A percentile compares a stretch with the other conserved stretches of the same genome.
phyloP scores from a whole-genome alignment of 371 early-diverging fungal genomes.

The Fennellomyces sp. region DNA sequence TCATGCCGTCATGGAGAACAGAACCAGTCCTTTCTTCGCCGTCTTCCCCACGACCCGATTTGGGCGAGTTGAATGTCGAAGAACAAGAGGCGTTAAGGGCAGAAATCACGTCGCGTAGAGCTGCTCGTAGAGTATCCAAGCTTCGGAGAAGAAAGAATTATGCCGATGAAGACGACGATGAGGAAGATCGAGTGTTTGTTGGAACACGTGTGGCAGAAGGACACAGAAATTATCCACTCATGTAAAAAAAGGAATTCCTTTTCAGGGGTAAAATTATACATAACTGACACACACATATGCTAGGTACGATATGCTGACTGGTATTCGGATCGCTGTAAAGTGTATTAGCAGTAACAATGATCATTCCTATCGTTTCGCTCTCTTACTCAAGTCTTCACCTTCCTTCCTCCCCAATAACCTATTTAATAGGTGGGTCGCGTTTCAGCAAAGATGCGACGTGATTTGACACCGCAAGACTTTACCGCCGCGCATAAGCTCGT shows the following conservation, averaged over 20 bases:
- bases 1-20: background rate
- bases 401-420: too few relatives aligned
- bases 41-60: background rate
- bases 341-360: background rate
- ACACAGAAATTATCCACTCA: conserved; percentile 79
- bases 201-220: conserved; percentile 71
- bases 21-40: background rate
- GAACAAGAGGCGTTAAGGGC: conserved; percentile 37
- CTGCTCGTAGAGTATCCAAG: conserved; percentile 45
- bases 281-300: background rate
- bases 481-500: conserved; percentile 88
- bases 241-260: conserved; percentile 64
- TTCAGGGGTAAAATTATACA: background rate
- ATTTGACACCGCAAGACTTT: conserved; percentile 79
- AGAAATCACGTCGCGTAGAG: conserved; percentile 41
- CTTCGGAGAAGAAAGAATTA: conserved; percentile 10
- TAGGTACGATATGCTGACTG: conserved; percentile 92
- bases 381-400: too few relatives aligned
- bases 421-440: conserved; percentile 56
- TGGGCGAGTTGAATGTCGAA: conserved; percentile 14
- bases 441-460: conserved; percentile 79
- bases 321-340: conserved; percentile 74
- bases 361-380: background rate
- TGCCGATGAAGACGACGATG: conserved; percentile 31
- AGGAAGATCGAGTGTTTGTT: conserved; percentile 57